phyloP scores from a whole-genome alignment of 352 stramenopile species.

The Globisporangium rhizosaccharum region DNA sequence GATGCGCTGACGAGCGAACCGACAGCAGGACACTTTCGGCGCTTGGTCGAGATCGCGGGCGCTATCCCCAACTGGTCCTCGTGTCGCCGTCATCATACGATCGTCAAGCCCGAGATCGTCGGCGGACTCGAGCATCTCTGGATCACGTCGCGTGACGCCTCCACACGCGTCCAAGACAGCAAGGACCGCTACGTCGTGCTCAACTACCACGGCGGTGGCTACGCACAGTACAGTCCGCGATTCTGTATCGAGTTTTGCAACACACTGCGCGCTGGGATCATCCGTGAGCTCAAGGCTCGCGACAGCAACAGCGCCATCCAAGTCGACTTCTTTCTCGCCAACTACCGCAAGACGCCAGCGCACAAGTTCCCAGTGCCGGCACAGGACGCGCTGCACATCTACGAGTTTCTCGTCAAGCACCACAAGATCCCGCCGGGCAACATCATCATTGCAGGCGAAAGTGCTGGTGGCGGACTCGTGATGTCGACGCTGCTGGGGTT shows the following conservation, averaged over 20 bases:
- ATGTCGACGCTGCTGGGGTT: constrained; percentile 16
- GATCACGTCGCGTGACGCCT: constrained; percentile 7
- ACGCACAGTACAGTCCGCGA: constrained; percentile 11
- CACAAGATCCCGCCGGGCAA: constrained; percentile 6
- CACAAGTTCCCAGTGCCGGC: constrained; percentile 14
- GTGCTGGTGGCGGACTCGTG: constrained; percentile 12
- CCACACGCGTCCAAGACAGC: too few species aligned
- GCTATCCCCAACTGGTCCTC: constrained; percentile 19
- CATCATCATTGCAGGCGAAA: constrained; percentile 17
- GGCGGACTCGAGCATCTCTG: constrained; percentile 14
- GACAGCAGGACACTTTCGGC: constrained; percentile 10
- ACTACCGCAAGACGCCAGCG: constrained; percentile 18
- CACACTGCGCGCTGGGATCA: constrained; percentile 6
- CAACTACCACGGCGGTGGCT: constrained; percentile 17
- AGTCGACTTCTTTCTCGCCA: constrained; percentile 17
- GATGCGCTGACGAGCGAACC: constrained; percentile 14
- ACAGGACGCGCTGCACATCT: constrained; percentile 12
- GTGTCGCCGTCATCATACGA: constrained; percentile 13
- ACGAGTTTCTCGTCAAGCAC: constrained; percentile 16
- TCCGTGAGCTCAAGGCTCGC: neutral
- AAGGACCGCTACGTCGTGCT: constrained; percentile 8
- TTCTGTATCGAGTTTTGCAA: constrained; percentile 16
- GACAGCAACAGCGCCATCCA: neutral
- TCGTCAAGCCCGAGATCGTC: constrained; percentile 19
- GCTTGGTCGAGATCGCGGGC: constrained; percentile 17